phyloP scores from a whole-genome alignment of 164 flowering plant species.

The Malania oleifera region DNA sequence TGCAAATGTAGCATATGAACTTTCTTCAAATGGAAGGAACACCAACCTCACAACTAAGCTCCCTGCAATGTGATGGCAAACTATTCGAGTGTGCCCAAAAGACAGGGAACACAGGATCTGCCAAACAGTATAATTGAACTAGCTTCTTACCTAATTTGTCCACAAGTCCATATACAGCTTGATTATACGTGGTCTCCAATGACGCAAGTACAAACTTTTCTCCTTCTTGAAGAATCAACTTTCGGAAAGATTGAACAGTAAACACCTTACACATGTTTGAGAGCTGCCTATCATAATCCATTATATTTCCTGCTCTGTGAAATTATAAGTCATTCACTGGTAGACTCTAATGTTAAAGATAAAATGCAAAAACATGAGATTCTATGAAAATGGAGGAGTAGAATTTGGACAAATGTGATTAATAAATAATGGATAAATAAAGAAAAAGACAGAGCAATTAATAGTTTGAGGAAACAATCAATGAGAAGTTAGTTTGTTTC shows the following conservation, averaged over 20 bases:
- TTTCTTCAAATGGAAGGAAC: constrained; percentile 97
- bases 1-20: constrained; percentile 91
- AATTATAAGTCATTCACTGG: background rate
- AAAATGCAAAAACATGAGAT: no score
- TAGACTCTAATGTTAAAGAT: background rate
- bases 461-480: no score
- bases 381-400: no score
- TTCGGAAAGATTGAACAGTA: constrained; percentile 73
- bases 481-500: no score
- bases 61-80: constrained; percentile 38
- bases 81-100: background rate
- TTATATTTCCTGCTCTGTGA: constrained; percentile 44
- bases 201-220: constrained; percentile 90
- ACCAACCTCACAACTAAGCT: constrained; percentile 93
- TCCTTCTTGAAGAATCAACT: constrained; percentile 93
- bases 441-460: no score
- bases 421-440: no score
- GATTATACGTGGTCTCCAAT: constrained; percentile 89
- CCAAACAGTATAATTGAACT: background rate
- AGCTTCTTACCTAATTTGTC: constrained; percentile 73
- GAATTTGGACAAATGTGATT: no score
- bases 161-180: constrained; percentile 94
- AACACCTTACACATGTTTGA: constrained; percentile 68
- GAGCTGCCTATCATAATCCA: constrained; percentile 54
- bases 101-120: background rate